Evolutionary conservation across 202 grass and related monocot species (phyloP), one percentile per base, ranked within the genome.

Genomic region (Zoysia matrella): DNA sequence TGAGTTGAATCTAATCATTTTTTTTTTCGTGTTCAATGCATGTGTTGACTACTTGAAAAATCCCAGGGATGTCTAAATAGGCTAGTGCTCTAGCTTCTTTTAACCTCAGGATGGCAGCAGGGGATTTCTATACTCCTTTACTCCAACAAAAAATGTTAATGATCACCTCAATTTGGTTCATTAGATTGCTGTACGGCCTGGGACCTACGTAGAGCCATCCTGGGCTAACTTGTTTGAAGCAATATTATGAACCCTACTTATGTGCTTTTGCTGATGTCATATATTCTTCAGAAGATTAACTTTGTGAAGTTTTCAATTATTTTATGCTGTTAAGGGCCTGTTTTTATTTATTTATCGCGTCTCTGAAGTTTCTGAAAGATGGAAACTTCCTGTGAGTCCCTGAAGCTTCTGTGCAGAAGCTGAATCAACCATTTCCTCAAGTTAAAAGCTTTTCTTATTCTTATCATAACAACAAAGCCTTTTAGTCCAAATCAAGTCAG

Each of bases 101-200:
- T 72, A 14, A 64, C 47, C 18, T 64, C 52, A 61, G 16, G 48
- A 81, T 71, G 39, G 4, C 22, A 30, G 8, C 60, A 36, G 15
- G 56, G 12, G 16, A 30, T 22, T 60, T 57, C 54, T 57, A 16
- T 60, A 22, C n/a, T 16, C 57, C 6, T 8, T 18, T n/a, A 58
- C 14, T 22, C 56, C n/a, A 60, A 5, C 56, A 60, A 15, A 13
- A 75, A 60, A 54, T 54, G 10, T 44, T 8, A 58, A 57, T 45
- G 71, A 74, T 57, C 71, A 76, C 41, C 41, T 62, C 49, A 84
- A 6, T 30, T 85, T 73, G 39, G 18, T 62, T 62, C 18, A 39
- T 36, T 62, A 62, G 56, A 62, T 39, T 36, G 58, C 4, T 62
- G 18, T 62, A 16, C 14, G 2, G 58, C 22, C 61, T 56, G 51